Evolutionary conservation across 163 green algal species (phyloP), one percentile per base, ranked within the genome.

Genomic region (Chlorella variabilis): DNA sequence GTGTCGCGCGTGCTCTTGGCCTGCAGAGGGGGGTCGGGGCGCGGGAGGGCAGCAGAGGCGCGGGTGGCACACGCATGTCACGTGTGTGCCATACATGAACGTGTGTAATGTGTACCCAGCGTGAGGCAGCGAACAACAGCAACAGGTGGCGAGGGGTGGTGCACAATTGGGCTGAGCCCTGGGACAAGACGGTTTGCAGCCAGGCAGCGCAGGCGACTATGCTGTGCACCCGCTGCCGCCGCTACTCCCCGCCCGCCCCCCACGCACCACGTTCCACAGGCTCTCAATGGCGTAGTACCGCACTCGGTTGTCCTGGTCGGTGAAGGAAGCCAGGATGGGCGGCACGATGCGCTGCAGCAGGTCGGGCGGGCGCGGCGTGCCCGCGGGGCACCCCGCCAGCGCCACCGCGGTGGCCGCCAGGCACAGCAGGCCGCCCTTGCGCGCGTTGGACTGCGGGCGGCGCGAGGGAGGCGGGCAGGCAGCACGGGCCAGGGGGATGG

Each of bases 281-380:
- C 96, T 93, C 85, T 98, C 96, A 49, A 94, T 96, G 0, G 96
- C 96, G 77, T 99, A 99, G 84, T 99, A 99, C 4, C 96, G 88
- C 73, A 98, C 94, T 7, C 95, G 86, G 42, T 77, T 77, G 78
- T 96, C 93, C 11, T 86, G 78, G 88, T 98, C 96, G 1, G 90
- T 93, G 75, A 99, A 96, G 11, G 91, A 95, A 27, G 90, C 85
- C 36, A 98, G 89, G 33, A 99, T 93, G 31, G 94, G 91, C 8
- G 94, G 94, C 33, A 99, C 94, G 33, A 99, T 97, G 59, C 59
- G 59, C 56, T 58, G 62, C 68, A 84, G 41, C 23, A 80, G 65
- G 29, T 80, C 61, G 4, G 63, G 42, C 56, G 68, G 78, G 18
- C 77, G 68, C 21, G 33, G 54, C 34, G 90, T 86, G 3, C 81